Conservation (phyloP, 352 stramenopile genomes). For the Elongisporangium prolatum region DNA sequence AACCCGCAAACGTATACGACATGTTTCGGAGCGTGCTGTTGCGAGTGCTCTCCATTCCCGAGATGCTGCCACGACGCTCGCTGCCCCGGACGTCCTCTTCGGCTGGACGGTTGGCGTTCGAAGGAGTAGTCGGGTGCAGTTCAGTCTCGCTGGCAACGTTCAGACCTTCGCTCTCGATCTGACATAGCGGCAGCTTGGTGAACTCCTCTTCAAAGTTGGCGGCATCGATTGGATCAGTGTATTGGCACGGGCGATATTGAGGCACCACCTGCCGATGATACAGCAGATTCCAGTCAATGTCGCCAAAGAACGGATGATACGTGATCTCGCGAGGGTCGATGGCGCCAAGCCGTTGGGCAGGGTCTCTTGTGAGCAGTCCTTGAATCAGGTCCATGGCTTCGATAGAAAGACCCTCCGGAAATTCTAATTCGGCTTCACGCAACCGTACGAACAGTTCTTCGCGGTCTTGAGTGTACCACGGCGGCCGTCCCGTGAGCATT, state of each 20-base stretch:
- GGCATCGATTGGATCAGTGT: conserved; percentile 76
- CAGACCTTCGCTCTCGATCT: conserved; percentile 65
- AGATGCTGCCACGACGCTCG: conserved; percentile 12
- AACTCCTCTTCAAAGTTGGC: conserved; percentile 86
- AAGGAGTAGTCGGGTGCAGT: conserved; percentile 4
- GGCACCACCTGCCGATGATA: conserved; percentile 74
- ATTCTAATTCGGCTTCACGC: conserved; percentile 62
- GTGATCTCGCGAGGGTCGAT: conserved; percentile 74
- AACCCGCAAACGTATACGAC: conserved; percentile 83
- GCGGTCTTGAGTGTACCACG: conserved; percentile 80
- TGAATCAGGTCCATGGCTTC: conserved; percentile 79
- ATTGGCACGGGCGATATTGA: conserved; percentile 79
- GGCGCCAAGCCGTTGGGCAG: conserved; percentile 87
- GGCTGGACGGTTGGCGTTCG: conserved; percentile 7
- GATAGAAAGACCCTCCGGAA: conserved; percentile 56
- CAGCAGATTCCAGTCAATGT: conserved; percentile 79
- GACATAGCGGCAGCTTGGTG: conserved; percentile 64
- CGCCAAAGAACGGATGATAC: conserved; percentile 77
- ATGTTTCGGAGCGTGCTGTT: conserved; percentile 74
- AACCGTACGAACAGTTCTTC: conserved; percentile 70
- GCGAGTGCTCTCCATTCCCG: conserved; percentile 14
- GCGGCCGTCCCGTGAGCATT: conserved; percentile 71
- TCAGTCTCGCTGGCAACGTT: conserved; percentile 48
- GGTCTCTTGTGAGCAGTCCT: conserved; percentile 90
- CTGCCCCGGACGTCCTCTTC: conserved; percentile 12